Evolutionary conservation across 2,329 filamentous ascomycete species (phyloP), one percentile per base, ranked within the genome.

Genomic region (Epicoccum sorghinum): DNA sequence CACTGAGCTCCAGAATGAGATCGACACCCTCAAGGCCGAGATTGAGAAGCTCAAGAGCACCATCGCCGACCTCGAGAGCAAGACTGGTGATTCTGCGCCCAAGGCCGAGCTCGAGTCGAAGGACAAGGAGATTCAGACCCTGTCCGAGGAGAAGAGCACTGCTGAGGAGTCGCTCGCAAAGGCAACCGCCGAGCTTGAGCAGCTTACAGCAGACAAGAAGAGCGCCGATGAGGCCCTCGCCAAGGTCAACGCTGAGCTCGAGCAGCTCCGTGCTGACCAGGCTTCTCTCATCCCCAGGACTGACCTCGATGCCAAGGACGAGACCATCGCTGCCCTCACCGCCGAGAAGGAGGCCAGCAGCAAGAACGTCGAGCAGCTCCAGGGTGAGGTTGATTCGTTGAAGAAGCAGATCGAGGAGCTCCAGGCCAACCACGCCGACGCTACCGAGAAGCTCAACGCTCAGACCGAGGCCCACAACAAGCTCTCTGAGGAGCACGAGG

Each of bases 41-140:
- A 67, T 74, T 30, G 61, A 67, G 51, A 56, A 63, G 38, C 63
- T 74, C 33, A 66, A 71, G 54, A 59, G 56, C 25, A 55, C 57
- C 25, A 65, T 73, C 10, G 61, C 56, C 1, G 57, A 55, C 24
- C 51, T 71, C n/a, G 58, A 68, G 41, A 47, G 59, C 5, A 58
- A 57, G 40, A 52, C 54, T 43, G 50, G 51, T 29, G 58, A 60
- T 12, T 55, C 58, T 14, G 62, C 60, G 2, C 61, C 65, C 32
- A 65, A 64, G 33, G 55, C 58, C 12, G 67, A 70, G 10, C 32
- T 71, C 14, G 66, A 71, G 33, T 60, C 66, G 18, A 74, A 73
- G 59, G 63, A 69, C 23, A 56, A 52, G 43, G 64, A 70, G 49
- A 62, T 72, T 38, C 60, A 68, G 35, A 44, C 57, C 9, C 58